phyloP scores from a whole-genome alignment of 305 asterid genomes.

The Ilex paraguariensis region DNA sequence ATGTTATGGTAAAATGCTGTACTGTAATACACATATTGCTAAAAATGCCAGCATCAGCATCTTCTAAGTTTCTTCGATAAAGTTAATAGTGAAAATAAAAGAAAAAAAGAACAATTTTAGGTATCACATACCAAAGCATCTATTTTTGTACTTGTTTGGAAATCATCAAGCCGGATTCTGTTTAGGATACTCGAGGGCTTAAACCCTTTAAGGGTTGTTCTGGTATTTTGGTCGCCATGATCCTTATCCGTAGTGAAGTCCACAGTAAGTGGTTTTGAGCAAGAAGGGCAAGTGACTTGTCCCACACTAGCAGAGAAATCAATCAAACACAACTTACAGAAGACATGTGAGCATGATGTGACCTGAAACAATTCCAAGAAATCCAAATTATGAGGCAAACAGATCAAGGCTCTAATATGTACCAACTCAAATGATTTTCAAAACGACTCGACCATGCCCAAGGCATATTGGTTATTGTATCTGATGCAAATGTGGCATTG shows the following conservation, averaged over 20 bases:
- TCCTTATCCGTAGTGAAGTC: slow-evolving; percentile 56
- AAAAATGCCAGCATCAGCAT: no score
- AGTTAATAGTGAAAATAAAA: no score
- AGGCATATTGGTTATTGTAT: no score
- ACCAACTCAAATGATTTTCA: no score
- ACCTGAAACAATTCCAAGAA: slow-evolving; percentile 35
- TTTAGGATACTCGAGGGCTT: slow-evolving; percentile 82
- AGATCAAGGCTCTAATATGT: no score
- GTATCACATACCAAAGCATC: slow-evolving; percentile 78
- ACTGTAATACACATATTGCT: no score
- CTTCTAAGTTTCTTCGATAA: no score
- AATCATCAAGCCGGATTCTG: slow-evolving; percentile 66
- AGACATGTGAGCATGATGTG: slow-evolving; percentile 69
- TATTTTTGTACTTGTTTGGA: slow-evolving; percentile 92
- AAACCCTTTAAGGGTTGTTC: slow-evolving; percentile 68
- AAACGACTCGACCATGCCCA: no score
- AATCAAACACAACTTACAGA: slow-evolving; percentile 85
- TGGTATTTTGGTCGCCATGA: slow-evolving; percentile 41
- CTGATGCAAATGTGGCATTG: no score
- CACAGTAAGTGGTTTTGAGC: slow-evolving; percentile 83
- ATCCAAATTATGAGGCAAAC: no score
- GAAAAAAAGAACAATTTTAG: slow-evolving; percentile 4
- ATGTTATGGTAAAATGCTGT: no score
- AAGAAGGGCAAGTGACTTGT: slow-evolving; percentile 74
- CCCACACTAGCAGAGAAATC: slow-evolving; percentile 63